A percentile compares a stretch with the other conserved stretches of the same genome.
Evolutionary conservation across 1,284 basidiomycete species (phyloP).

Genomic region (Ceratobasidium sp.): DNA sequence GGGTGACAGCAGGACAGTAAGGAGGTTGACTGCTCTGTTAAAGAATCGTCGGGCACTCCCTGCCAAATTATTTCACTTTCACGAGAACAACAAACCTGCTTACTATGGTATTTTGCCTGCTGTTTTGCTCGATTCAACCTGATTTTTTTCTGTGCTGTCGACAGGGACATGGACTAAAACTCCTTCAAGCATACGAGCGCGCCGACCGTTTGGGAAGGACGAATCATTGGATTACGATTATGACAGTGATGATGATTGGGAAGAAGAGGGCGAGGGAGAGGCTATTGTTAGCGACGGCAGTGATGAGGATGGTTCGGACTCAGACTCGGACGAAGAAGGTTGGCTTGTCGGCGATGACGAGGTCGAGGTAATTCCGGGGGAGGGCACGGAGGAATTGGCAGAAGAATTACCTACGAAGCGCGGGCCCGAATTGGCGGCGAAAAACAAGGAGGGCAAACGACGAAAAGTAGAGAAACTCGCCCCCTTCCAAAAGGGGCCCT

Average conservation of each 20-base stretch:
- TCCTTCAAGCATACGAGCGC: conserved; percentile 75
- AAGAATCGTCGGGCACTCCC: conserved; percentile 70
- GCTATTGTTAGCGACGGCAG: conserved; percentile 44
- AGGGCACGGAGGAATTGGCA: conserved; percentile 28
- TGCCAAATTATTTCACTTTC: conserved; percentile 80
- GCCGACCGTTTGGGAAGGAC: conserved; percentile 80
- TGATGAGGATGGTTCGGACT: conserved; percentile 46
- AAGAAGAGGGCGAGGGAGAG: conserved; percentile 50
- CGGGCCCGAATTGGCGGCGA: conserved; percentile 48
- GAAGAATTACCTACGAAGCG: conserved; percentile 48
- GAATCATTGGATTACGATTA: conserved; percentile 81
- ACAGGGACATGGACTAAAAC: conserved; percentile 80
- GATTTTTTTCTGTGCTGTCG: neutral
- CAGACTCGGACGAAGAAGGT: conserved; percentile 45
- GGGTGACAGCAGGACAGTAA: conserved; percentile 73
- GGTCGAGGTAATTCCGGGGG: conserved; percentile 42
- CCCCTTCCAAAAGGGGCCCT: conserved; percentile 81
- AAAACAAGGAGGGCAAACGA: conserved; percentile 64
- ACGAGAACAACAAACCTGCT: conserved; percentile 81
- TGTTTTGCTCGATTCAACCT: neutral
- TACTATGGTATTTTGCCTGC: conserved; percentile 70
- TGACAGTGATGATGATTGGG: conserved; percentile 51
- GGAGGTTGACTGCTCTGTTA: conserved; percentile 67
- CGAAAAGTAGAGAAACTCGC: conserved; percentile 80
- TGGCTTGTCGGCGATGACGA: conserved; percentile 49